phyloP scores from a whole-genome alignment of 2,329 filamentous ascomycete genomes.

The Penicillium occitanis region DNA sequence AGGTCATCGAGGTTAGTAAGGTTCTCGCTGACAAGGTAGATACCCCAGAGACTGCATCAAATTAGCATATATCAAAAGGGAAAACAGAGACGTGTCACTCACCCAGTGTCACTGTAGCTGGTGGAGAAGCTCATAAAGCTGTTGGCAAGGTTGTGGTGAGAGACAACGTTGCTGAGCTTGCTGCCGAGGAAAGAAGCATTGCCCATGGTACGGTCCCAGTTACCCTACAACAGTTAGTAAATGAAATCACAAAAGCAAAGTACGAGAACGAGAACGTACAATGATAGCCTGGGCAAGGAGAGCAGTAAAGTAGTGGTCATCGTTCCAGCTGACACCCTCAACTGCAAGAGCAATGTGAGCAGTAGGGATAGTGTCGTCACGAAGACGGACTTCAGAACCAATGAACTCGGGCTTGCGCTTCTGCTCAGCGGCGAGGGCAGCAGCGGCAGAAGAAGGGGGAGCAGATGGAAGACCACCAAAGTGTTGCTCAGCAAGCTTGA shows the following conservation, averaged over 20 bases:
- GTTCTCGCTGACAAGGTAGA: constrained; percentile 95
- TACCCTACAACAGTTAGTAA: constrained; percentile 54
- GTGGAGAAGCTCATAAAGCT: constrained; percentile 99
- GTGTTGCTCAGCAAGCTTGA: constrained; percentile 95
- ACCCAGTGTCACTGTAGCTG: constrained; percentile 99
- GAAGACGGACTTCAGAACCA: constrained; percentile 90
- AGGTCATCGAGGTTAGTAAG: constrained; percentile 86
- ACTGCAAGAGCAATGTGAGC: constrained; percentile 98
- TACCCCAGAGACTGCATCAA: constrained; percentile 84
- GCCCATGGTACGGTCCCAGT: constrained; percentile 99
- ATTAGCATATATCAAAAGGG: constrained; percentile 22
- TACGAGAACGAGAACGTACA: constrained; percentile 16
- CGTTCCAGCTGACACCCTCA: constrained; percentile 99
- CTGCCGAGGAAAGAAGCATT: constrained; percentile 96
- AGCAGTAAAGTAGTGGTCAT: constrained; percentile 98
- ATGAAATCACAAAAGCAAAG: not conserved
- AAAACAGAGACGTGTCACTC: constrained; percentile 42
- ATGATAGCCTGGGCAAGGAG: constrained; percentile 97
- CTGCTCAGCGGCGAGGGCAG: constrained; percentile 67
- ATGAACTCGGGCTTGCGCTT: constrained; percentile 94
- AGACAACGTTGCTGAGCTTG: constrained; percentile 93
- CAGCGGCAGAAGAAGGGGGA: constrained; percentile 71
- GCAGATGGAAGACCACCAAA: constrained; percentile 77
- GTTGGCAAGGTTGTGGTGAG: constrained; percentile 94
- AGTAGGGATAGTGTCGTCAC: constrained; percentile 92